Conservation (phyloP, 2,329 filamentous ascomycete species). For the Cladophialophora chaetospira region DNA sequence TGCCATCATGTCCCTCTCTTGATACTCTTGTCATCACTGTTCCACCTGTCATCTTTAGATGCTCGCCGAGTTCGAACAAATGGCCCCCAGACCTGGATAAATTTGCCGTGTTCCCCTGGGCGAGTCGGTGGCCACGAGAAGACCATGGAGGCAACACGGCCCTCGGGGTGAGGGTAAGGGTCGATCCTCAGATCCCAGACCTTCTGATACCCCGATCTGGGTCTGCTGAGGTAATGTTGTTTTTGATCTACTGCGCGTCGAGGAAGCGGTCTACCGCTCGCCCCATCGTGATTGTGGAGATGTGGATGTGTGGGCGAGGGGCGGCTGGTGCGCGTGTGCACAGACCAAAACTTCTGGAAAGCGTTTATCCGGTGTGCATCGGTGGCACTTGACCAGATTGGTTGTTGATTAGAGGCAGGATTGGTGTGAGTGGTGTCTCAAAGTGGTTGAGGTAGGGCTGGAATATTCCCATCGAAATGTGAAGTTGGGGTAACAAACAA, state of each 20-base stretch:
- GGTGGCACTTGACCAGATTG: not conserved
- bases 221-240: conserved; percentile 4
- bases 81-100: too few species aligned
- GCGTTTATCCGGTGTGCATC: conserved; percentile 3
- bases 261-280: not conserved
- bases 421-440: conserved; percentile 3
- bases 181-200: not conserved
- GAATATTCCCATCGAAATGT: conserved; percentile 1
- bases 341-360: not conserved
- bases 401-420: not conserved
- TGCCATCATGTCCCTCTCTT: too few species aligned
- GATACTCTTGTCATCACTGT: too few species aligned
- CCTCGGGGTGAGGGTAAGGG: too few species aligned
- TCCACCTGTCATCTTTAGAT: too few species aligned
- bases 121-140: too few species aligned
- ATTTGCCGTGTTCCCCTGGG: too few species aligned
- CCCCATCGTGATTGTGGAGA: not conserved
- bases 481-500: conserved; percentile 1
- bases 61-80: too few species aligned
- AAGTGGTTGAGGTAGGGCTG: not conserved
- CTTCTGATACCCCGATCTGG: not conserved
- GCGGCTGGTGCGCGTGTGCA: not conserved
- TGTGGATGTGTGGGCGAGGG: too few species aligned
- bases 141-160: too few species aligned
- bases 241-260: not conserved